phyloP scores from a whole-genome alignment of 2,329 filamentous ascomycete genomes.

The Colletotrichum lupini region DNA sequence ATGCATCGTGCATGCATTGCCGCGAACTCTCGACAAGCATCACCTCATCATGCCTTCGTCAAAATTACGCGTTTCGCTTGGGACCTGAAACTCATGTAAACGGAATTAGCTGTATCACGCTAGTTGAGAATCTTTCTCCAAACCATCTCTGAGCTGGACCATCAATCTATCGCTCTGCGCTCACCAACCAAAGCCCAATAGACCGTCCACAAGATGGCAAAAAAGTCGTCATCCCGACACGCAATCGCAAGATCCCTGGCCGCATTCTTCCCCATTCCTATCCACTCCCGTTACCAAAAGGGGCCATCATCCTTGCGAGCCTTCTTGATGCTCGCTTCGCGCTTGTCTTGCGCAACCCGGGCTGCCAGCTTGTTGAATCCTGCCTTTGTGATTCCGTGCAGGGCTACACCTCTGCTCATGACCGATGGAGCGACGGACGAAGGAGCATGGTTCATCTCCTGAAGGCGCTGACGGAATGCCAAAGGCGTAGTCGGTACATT shows the following conservation, averaged over 20 bases:
- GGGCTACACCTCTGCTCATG: not conserved
- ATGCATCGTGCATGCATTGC: too few species aligned
- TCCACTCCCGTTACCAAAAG: constrained; percentile 17
- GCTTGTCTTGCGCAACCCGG: not conserved
- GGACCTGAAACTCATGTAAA: not conserved
- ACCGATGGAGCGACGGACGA: not conserved
- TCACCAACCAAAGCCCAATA: not conserved
- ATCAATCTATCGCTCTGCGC: not conserved
- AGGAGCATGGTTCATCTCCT: not conserved
- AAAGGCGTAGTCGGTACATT: not conserved
- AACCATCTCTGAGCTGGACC: not conserved
- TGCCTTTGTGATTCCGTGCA: constrained; percentile 18
- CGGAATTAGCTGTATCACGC: not conserved
- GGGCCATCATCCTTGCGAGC: not conserved
- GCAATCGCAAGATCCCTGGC: not conserved
- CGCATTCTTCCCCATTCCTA: not conserved
- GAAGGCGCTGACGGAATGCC: not conserved
- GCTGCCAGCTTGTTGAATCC: constrained; percentile 23
- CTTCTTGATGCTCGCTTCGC: not conserved
- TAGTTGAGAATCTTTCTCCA: not conserved
- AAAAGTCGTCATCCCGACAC: not conserved
- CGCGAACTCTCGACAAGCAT: too few species aligned
- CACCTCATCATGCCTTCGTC: too few species aligned
- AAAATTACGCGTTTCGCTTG: too few species aligned
- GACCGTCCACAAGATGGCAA: not conserved